Percentiles rank a stretch among this genome's conserved stretches.
Evolutionary conservation across 257 asterid species (phyloP).

Genomic region (Asclepias syriaca): DNA sequence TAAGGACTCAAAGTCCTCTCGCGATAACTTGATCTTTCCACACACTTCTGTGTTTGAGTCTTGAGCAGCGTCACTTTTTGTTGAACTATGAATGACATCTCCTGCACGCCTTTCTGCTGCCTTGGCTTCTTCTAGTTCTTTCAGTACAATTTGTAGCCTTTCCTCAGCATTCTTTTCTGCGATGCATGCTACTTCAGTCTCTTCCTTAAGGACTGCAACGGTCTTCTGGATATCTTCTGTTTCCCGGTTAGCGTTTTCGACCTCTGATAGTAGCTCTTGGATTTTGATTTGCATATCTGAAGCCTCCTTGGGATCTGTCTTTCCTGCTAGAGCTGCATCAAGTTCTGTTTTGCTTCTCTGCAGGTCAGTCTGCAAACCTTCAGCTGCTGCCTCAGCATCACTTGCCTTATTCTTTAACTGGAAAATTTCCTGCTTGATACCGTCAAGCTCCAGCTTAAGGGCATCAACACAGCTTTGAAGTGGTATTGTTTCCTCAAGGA

Average conservation of each 20-base stretch:
- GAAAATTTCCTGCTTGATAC: conserved; percentile 25
- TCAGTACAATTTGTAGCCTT: conserved; percentile 36
- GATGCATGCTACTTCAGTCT: conserved; percentile 38
- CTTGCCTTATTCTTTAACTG: conserved; percentile 33
- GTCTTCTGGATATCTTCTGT: conserved; percentile 38
- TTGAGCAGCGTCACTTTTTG: conserved; percentile 18
- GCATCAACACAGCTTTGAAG: conserved; percentile 27
- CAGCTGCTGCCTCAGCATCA: conserved; percentile 34
- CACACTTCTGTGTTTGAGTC: conserved; percentile 5
- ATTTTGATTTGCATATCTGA: conserved; percentile 32
- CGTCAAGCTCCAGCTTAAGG: conserved; percentile 35
- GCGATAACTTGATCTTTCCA: conserved; percentile 25
- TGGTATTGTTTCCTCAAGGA: conserved; percentile 31
- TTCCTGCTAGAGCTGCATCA: conserved; percentile 29
- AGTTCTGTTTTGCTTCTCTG: conserved; percentile 47
- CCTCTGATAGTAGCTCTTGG: conserved; percentile 37
- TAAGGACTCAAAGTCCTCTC: conserved; percentile 22
- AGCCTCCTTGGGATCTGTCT: conserved; percentile 15
- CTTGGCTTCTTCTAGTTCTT: conserved; percentile 51
- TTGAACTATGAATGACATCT: conserved; percentile 32
- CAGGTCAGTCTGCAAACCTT: conserved; percentile 35
- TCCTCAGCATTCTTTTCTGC: conserved; percentile 44
- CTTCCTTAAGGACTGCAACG: conserved; percentile 32
- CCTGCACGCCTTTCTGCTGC: conserved; percentile 48
- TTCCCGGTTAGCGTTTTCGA: conserved; percentile 33